Conservation (phyloP, 305 asterid genomes). For the Coffea humblotiana region DNA sequence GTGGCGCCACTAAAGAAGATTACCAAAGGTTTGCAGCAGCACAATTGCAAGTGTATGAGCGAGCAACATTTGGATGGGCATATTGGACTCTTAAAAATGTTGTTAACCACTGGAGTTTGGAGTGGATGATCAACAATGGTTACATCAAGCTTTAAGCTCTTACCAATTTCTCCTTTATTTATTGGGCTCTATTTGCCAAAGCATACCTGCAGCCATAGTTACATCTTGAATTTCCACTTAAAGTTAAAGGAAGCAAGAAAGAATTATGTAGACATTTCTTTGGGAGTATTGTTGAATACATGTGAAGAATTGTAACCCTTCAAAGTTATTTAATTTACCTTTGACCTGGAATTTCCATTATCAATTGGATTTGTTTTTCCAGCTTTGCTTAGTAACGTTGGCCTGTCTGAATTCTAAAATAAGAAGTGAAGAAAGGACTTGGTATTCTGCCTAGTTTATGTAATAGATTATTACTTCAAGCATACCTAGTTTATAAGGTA, state of each 20-base stretch:
- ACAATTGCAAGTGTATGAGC: constrained; percentile 46
- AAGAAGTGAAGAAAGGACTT: background rate
- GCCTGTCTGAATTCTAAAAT: background rate
- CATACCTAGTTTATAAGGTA: too few species aligned
- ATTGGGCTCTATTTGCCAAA: background rate
- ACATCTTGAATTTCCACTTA: background rate
- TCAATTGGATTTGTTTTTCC: background rate
- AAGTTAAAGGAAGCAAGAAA: background rate
- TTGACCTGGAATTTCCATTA: background rate
- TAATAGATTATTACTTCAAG: too few species aligned
- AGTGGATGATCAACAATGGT: constrained; percentile 79
- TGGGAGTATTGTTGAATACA: background rate
- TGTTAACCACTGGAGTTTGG: constrained; percentile 54
- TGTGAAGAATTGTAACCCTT: background rate
- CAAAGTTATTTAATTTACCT: background rate
- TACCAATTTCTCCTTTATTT: background rate
- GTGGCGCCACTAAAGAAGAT: constrained; percentile 32
- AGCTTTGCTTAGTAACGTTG: background rate
- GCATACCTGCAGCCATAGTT: background rate
- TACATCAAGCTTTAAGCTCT: constrained; percentile 27
- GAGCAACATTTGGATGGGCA: constrained; percentile 62
- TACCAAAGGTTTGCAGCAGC: constrained; percentile 43
- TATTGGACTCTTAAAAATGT: constrained; percentile 56
- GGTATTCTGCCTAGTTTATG: too few species aligned
- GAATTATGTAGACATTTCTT: background rate